Conservation (phyloP, 139 green algal genomes). For the Haematococcus sp. region DNA sequence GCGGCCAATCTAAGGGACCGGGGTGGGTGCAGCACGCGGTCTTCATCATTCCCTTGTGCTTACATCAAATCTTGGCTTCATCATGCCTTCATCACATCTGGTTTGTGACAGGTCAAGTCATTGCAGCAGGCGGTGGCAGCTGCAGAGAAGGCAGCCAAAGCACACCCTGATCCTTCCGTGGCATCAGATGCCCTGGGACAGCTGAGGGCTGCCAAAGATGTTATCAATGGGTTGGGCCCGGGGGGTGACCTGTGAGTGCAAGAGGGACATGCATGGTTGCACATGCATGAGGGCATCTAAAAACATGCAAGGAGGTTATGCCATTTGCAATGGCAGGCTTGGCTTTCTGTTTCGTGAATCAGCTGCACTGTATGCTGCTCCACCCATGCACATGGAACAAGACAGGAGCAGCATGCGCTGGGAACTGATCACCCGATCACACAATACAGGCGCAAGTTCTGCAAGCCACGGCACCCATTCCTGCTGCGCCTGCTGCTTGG, state of each 20-base stretch:
- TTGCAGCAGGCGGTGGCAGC: slow-evolving; percentile 32
- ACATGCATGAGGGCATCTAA: too few species aligned
- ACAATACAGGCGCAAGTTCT: slow-evolving; percentile 49
- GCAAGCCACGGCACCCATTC: slow-evolving; percentile 41
- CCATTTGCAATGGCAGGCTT: too few species aligned
- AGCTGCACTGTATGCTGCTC: too few species aligned
- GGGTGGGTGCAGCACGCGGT: neutral
- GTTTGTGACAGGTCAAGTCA: slow-evolving; percentile 56
- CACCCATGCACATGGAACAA: too few species aligned
- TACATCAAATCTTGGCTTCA: too few species aligned
- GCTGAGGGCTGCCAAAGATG: slow-evolving; percentile 39
- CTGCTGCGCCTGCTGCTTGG: slow-evolving; percentile 70
- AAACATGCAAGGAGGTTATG: too few species aligned
- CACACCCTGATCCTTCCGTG: slow-evolving; percentile 9
- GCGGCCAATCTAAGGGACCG: neutral
- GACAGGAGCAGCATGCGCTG: too few species aligned
- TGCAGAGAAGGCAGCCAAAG: slow-evolving; percentile 12
- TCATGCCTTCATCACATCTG: too few species aligned
- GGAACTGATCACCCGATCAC: too few species aligned
- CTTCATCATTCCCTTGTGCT: too few species aligned
- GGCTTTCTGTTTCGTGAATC: too few species aligned
- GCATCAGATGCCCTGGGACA: slow-evolving; percentile 22
- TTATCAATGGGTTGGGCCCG: slow-evolving; percentile 58
- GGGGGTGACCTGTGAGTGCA: slow-evolving; percentile 67
- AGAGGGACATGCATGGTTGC: too few species aligned